Base-by-base conservation (phyloP, 2,329 filamentous ascomycete species). In the Corniculantispora saksenae region DNA sequence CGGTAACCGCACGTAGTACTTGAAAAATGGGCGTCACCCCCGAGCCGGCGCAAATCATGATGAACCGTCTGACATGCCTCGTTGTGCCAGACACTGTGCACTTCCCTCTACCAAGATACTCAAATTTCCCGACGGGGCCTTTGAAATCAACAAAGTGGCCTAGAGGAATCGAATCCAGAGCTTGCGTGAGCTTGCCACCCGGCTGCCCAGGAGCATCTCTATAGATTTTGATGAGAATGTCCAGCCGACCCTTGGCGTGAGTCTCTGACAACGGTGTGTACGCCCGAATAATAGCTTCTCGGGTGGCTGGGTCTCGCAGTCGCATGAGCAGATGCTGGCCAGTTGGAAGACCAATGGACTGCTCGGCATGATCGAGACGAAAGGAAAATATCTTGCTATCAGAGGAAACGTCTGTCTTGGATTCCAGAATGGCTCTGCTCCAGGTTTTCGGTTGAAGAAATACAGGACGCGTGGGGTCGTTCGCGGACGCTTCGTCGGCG, bases 11-110 rank as follows among this genome's bases (percentile, higher is more conserved):
- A 8, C 91, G 83, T 61, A 96, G 80, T 3, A 97, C 91, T 72
- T 95, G 91, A 74, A 89, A 95, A 68, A 97, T 91, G 0, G 94
- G 94, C n/a, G 94, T 97, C 72, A 97, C 91, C 1, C 94, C 94
- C n/a, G 87, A 92, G 7, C 94, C 94, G 17, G 86, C 94, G 70
- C 92, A 95, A 38, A 97, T 88, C 93, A 97, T 97, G 73, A 91
- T 82, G 75, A 97, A 92, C 15, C 84, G 84, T 61, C 83, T 85
- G 1, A 96, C 85, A 0, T 70, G 77, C 12, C 89, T 80, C 65
- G 81, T 75, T 23, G 80, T 82, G 0, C 85, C 85, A 38, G 85
- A 85, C 50, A 97, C 78, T 0, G 79, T 73, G 70, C 91, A 92
- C 2, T 77, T 68, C 0, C 93, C 93, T 0, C 81, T 77, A 0